A percentile compares a stretch with the other conserved stretches of the same genome.
These are phyloP conservation scores for Gaeumannomyces tritici DNA, from an alignment of 2,329 filamentous ascomycete genomes.

Conservation along the genomic window DNA sequence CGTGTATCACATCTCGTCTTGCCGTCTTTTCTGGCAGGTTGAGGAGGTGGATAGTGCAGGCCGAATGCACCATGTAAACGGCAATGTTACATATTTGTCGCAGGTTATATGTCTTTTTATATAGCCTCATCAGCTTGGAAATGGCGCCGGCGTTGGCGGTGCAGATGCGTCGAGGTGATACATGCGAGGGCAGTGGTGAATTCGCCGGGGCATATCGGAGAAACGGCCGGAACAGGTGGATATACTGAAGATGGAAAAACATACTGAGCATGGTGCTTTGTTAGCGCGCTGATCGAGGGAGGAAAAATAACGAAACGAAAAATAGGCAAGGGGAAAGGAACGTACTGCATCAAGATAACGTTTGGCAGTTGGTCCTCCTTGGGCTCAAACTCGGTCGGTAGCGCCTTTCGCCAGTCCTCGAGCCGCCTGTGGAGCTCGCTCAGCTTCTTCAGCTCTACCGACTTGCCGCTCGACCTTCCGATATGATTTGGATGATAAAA, in stretches of 20 bases:
- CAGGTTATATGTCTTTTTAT: constrained; percentile 84
- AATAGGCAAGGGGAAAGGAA: background rate
- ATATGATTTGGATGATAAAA: constrained; percentile 80
- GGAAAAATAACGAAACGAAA: background rate
- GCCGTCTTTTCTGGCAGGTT: constrained; percentile 91
- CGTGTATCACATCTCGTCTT: constrained; percentile 79
- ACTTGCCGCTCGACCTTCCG: constrained; percentile 58
- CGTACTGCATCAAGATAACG: constrained; percentile 75
- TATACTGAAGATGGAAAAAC: constrained; percentile 94
- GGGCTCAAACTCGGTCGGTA: constrained; percentile 81
- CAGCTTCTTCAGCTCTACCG: constrained; percentile 81
- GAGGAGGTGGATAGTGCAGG: constrained; percentile 87
- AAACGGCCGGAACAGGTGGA: constrained; percentile 92
- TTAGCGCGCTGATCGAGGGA: background rate
- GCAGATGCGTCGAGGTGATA: constrained; percentile 84
- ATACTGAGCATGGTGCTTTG: constrained; percentile 50
- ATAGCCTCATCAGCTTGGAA: constrained; percentile 87
- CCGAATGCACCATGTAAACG: constrained; percentile 90
- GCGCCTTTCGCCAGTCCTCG: constrained; percentile 76
- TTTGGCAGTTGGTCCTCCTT: constrained; percentile 84
- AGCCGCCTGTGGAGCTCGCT: constrained; percentile 84
- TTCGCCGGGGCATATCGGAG: constrained; percentile 76
- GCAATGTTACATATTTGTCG: constrained; percentile 94
- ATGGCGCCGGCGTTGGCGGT: constrained; percentile 83
- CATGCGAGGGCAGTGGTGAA: constrained; percentile 75